These are phyloP conservation scores for Gynostemma pentaphyllum DNA, from an alignment of 306 rosid species.

Conservation along the genomic window DNA sequence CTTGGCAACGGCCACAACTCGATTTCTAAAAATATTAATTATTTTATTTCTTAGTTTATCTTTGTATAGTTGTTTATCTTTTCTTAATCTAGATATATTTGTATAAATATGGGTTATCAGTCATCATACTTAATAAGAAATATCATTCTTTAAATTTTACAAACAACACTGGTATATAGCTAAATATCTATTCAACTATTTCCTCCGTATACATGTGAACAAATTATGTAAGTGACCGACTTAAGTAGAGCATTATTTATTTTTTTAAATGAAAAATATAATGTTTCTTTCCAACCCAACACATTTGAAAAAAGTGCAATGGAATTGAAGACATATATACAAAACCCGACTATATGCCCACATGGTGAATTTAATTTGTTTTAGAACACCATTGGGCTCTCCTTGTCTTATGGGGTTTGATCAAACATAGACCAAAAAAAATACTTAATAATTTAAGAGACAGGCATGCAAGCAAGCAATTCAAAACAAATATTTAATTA, in stretches of 20 bases:
- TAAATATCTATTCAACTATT: no score
- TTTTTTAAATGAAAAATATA: not conserved
- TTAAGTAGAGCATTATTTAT: not conserved
- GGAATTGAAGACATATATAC: not conserved
- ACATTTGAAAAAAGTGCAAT: slow-evolving; percentile 7
- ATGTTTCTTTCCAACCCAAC: slow-evolving; percentile 43
- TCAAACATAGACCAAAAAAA: not conserved
- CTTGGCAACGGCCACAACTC: no score
- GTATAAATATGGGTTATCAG: no score
- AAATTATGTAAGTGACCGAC: not conserved
- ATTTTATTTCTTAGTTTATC: no score
- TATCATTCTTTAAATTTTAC: no score
- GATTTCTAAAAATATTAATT: no score
- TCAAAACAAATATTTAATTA: not conserved
- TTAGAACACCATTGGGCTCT: not conserved
- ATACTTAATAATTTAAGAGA: not conserved
- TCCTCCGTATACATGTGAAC: no score
- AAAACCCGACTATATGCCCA: not conserved
- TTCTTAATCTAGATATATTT: no score
- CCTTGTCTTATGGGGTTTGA: slow-evolving; percentile 1
- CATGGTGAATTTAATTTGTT: slow-evolving; percentile 4
- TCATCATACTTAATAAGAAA: no score
- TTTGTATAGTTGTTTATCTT: no score
- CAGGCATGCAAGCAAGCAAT: not conserved
- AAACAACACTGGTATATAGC: no score